Evolutionary conservation across 306 rosid species (phyloP).

Genomic region (Medicago ruthenica): DNA sequence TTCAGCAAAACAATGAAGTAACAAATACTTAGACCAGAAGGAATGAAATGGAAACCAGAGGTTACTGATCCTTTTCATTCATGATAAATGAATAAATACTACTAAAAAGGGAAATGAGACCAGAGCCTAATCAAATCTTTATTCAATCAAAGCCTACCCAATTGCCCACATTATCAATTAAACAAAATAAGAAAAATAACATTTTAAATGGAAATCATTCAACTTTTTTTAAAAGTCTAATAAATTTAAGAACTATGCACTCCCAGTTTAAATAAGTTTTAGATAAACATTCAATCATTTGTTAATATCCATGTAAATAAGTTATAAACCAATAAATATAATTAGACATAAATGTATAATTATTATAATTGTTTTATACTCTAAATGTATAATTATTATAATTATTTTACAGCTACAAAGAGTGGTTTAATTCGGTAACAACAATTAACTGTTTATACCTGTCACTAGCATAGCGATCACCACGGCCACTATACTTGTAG

Average conservation of each 20-base stretch:
- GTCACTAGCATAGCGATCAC: constrained; percentile 79
- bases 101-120: neutral
- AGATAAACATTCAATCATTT: neutral
- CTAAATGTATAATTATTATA: neutral
- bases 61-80: neutral
- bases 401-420: neutral
- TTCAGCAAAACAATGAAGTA: constrained; percentile 7
- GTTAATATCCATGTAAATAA: neutral
- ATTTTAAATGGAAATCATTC: neutral
- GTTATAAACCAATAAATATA: neutral
- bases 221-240: neutral
- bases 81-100: neutral
- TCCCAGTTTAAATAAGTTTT: neutral
- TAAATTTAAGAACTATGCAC: neutral
- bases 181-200: neutral
- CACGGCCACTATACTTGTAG: constrained; percentile 81
- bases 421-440: constrained; percentile 2
- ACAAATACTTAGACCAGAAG: neutral
- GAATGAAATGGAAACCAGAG: neutral
- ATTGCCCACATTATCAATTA: neutral
- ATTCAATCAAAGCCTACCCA: constrained; percentile 3
- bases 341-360: neutral
- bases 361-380: neutral
- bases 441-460: constrained; percentile 55
- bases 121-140: constrained; percentile 7